Base-by-base conservation (phyloP, 2,329 filamentous ascomycete species). In the Colletotrichum caudatum region DNA sequence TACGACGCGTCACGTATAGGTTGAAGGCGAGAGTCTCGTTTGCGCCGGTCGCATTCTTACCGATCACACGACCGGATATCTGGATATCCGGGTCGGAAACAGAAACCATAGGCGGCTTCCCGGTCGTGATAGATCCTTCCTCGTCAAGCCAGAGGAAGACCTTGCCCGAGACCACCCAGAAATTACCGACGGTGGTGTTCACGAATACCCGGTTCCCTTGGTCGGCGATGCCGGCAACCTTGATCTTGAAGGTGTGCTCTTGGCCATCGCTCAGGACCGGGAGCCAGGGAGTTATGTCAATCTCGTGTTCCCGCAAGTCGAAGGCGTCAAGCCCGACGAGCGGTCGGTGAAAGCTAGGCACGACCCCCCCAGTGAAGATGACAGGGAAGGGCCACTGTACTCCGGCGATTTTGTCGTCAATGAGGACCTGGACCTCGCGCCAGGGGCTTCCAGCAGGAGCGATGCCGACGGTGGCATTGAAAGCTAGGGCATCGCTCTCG, bases 381-480 rank as follows among this genome's bases (percentile, higher is more conserved):
- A 94, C 87, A 0, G 93, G 93, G 76, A 93, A 95, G 1, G 94
- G 94, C 93, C 92, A 96, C 41, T 90, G 88, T 1, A 94, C 89
- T 2, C 93, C 94, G 1, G 92, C 92, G 29, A 95, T 80, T 23
- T 86, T 81, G 1, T 88, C 92, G 77, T 97, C 93, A 64, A 97
- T 93, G 54, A 88, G 83, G 0, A 96, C 83, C 75, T 95, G 93
- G 1, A 96, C 86, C 81, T 97, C 94, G 29, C 94, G 89, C 78
- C 93, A 95, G 0, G 93, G 90, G 6, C 91, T 91, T 75, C 89
- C 89, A 0, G 92, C 93, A 33, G 89, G 88, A 0, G 94, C 83
- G 1, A 82, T 81, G 16, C 88, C 89, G 5, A 86, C 85, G 1
- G 84, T 85, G 8, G 81, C 79, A 5, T 85, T 83, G 77, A 95